Base-by-base conservation (phyloP, 2,329 filamentous ascomycete genomes). In the Huntiella omanensis region DNA sequence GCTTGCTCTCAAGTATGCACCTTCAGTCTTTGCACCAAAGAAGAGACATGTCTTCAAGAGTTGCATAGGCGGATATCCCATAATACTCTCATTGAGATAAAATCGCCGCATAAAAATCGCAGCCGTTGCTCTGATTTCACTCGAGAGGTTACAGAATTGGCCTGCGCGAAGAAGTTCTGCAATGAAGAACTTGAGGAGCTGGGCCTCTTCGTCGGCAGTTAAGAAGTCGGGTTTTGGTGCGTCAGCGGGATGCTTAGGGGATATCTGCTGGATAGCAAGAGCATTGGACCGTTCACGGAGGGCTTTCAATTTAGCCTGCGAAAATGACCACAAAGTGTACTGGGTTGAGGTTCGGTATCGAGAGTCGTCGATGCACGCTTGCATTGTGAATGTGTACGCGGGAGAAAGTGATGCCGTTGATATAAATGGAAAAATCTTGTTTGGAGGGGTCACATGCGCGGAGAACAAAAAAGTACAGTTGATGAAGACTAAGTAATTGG, bases 11-110 rank as follows among this genome's bases (percentile, higher is more conserved):
- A 79, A 75, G 60, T 88, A 87, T 59, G 78, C 75, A 50, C 84
- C 84, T 57, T 98, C 88, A 4, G 85, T 84, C 64, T 98, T 98
- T 56, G 80, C 86, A 7, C 86, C 86, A 52, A 98, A 83, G 67
- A 92, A 96, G 46, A 98, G 72, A 33, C 83, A 84, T 28, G 86
- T 91, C 58, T 87, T 84, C 59, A 93, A 77, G 53, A 96, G 82
- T 52, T 85, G 79, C 51, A 83, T 82, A 0, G 87, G 88, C 51
- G 88, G 83, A 59, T 98, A 96, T 28, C 87, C 94, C 83, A 96
- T 94, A 56, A 87, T 76, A 36, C 83, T 92, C 63, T 96, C 94
- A 57, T 83, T 88, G 34, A 94, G 73, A 65, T 96, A 98, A 70
- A 98, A 96, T 49, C 91, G 82, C 47, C 84, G 82, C 50, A 98